A percentile compares a stretch with the other conserved stretches of the same genome.
Conservation (phyloP, 495 filamentous ascomycete genomes). For the Amniculicola lignicola region DNA sequence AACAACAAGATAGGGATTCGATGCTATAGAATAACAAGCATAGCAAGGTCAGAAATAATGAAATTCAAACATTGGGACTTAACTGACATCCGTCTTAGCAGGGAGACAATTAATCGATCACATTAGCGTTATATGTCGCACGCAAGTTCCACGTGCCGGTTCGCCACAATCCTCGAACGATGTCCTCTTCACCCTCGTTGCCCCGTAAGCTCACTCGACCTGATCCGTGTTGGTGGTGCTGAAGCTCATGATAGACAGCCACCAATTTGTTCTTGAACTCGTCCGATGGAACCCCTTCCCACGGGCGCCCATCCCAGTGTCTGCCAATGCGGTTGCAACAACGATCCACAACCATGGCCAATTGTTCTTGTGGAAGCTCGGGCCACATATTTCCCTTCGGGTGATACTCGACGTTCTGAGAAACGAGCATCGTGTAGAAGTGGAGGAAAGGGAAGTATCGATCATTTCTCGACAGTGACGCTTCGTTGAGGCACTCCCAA, state of each 20-base stretch:
- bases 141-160: conserved; percentile 4
- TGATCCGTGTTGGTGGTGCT: conserved; percentile 1
- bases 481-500: conserved; percentile 14
- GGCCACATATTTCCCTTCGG: not conserved
- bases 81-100: too few species aligned
- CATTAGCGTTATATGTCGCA: too few species aligned
- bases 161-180: conserved; percentile 14
- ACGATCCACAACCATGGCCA: conserved; percentile 11
- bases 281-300: not conserved
- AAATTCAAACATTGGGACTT: too few species aligned
- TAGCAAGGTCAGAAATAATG: too few species aligned
- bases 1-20: too few species aligned
- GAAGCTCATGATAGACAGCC: conserved; percentile 14
- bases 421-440: conserved; percentile 14
- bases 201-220: conserved; percentile 13
- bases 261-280: conserved; percentile 7
- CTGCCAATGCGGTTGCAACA: conserved; percentile 7
- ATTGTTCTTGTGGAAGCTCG: not conserved
- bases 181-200: conserved; percentile 15
- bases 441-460: conserved; percentile 13
- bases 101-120: too few species aligned
- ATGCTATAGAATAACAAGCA: too few species aligned
- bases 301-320: not conserved
- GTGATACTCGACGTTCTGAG: conserved; percentile 12
- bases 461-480: not conserved